Percentiles rank a stretch among this genome's conserved stretches.
phyloP scores from a whole-genome alignment of 1,284 basidiomycete species.

The Apiotrichum sp. region DNA sequence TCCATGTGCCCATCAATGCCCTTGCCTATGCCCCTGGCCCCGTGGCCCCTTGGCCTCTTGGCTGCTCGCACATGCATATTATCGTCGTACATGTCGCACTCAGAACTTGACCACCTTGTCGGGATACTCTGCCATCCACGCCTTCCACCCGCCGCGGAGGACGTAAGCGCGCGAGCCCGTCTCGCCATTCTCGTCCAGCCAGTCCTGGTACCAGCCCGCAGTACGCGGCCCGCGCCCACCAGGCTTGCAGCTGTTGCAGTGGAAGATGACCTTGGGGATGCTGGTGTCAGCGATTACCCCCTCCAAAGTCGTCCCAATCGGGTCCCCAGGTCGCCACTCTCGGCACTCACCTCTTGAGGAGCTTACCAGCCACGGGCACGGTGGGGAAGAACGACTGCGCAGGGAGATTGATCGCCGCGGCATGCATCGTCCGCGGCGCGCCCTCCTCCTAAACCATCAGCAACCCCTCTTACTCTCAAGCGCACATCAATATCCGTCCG shows the following conservation, averaged over 20 bases:
- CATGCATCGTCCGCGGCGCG: slow-evolving; percentile 17
- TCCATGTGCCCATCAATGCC: no score
- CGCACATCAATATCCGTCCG: slow-evolving; percentile 28
- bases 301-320: slow-evolving; percentile 9
- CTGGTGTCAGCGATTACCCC: slow-evolving; percentile 1
- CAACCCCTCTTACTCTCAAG: not conserved
- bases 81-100: not conserved
- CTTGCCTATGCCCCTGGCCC: no score
- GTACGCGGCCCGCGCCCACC: slow-evolving; percentile 34
- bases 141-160: slow-evolving; percentile 38
- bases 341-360: slow-evolving; percentile 8
- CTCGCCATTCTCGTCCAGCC: slow-evolving; percentile 19
- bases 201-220: slow-evolving; percentile 41
- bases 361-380: slow-evolving; percentile 14
- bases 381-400: slow-evolving; percentile 34
- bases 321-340: not conserved
- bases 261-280: slow-evolving; percentile 35
- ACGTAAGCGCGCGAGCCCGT: slow-evolving; percentile 20
- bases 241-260: slow-evolving; percentile 32
- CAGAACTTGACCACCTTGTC: slow-evolving; percentile 12
- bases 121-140: slow-evolving; percentile 13
- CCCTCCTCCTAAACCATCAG: slow-evolving; percentile 15
- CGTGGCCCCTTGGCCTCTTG: no score
- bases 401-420: slow-evolving; percentile 33
- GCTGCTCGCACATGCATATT: no score